Base-by-base conservation (phyloP, 805 yeast species). In the Metschnikowia kofuensis region DNA sequence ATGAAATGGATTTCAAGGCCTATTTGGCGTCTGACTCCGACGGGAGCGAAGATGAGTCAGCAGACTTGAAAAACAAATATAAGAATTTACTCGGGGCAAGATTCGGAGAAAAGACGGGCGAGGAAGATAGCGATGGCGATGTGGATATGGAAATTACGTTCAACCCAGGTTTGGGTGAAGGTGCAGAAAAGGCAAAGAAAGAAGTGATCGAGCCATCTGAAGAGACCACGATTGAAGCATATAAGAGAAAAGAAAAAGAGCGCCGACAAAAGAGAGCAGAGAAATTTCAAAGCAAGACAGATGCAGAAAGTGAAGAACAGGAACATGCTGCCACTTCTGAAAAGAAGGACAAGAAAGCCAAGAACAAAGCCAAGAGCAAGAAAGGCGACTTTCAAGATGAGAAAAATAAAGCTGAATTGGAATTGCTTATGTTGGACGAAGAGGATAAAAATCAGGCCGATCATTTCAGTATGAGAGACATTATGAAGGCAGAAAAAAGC, bases 71-170 rank as follows among this genome's bases (percentile, higher is more conserved):
- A 56, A 78, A 75, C 50, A 87, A 84, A 61, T 85, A 88, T 63
- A 80, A 80, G 61, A 74, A 76, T 38, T 69, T 89, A 43, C 79
- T 78, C 15, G 81, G 80, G 14, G 68, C 73, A 16, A 61, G 75
- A 6, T 70, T 74, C 46, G 64, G 65, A 2, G 62, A 61, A 15
- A 72, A 65, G 11, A 58, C 55, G 4, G 63, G 54, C 11, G 65
- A 55, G 0, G 77, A 70, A 14, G 84, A 81, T 29, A 85, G 75
- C 42, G 54, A 38, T 2, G 47, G 30, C n/a, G 92, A 83, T 42
- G 85, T 87, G 29, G 97, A 90, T 61, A 87, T 94, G 89, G 98
- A 94, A 65, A 88, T 94, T 58, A 90, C 97, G 0, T 94, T 94
- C 67, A 89, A 91, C 35, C 97, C 98, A 2, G 97, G 89, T 3